phyloP scores from a whole-genome alignment of 306 rosid species.

The Castanea mollissima region DNA sequence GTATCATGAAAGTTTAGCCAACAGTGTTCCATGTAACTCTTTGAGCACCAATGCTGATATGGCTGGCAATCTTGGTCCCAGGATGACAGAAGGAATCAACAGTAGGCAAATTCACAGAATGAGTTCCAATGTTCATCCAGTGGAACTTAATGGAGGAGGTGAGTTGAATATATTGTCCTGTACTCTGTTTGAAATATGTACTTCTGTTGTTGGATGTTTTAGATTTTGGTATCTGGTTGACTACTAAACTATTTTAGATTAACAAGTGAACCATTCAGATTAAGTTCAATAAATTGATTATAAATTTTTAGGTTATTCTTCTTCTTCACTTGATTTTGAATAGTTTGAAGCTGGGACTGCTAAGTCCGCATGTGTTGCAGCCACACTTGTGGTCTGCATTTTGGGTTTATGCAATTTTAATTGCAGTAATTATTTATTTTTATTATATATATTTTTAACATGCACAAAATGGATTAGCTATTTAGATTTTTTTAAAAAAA shows the following conservation, averaged over 20 bases:
- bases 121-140: conserved; percentile 42
- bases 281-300: not conserved
- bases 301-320: conserved; percentile 13
- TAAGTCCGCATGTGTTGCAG: conserved; percentile 4
- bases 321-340: conserved; percentile 8
- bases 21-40: conserved; percentile 46
- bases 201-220: not conserved
- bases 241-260: conserved; percentile 3
- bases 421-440: conserved; percentile 1
- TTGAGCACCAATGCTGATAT: conserved; percentile 38
- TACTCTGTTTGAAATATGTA: conserved; percentile 13
- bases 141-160: conserved; percentile 72
- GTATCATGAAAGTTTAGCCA: conserved; percentile 52
- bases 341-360: conserved; percentile 12
- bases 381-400: conserved; percentile 8
- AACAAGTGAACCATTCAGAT: conserved; percentile 11
- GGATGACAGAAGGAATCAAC: conserved; percentile 49
- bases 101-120: conserved; percentile 50
- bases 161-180: conserved; percentile 20
- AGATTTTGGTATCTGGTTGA: not conserved
- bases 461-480: not conserved
- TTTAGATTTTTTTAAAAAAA: not conserved
- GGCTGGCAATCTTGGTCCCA: conserved; percentile 46
- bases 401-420: conserved; percentile 8
- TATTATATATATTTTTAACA: not conserved